These are phyloP conservation scores for Botrytis sinoallii DNA, from an alignment of 2,329 filamentous ascomycete genomes.

Conservation along the genomic window DNA sequence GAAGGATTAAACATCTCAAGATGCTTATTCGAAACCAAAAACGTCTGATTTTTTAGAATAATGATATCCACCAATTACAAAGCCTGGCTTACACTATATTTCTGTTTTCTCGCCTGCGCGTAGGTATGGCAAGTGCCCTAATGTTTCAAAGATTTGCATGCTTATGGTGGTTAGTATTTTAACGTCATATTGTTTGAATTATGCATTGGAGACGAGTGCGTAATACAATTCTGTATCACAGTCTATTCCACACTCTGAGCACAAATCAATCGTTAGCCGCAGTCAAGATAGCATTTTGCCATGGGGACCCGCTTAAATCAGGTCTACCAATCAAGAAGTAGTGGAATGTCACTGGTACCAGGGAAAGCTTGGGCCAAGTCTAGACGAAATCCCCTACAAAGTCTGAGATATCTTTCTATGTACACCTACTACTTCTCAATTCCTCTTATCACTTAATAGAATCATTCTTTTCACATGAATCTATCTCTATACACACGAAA, in stretches of 20 bases:
- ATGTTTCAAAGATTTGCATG: not conserved
- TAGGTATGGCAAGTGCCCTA: constrained; percentile 5
- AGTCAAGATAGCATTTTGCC: not conserved
- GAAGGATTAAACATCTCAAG: not conserved
- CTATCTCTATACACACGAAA: not conserved
- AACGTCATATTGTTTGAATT: not conserved
- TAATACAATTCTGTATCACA: not conserved
- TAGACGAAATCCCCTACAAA: not conserved
- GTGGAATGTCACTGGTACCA: not conserved
- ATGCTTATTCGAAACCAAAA: not conserved
- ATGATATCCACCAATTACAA: constrained; percentile 4
- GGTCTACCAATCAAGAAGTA: not conserved
- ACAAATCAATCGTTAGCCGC: not conserved
- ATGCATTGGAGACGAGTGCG: not conserved
- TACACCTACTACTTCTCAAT: not conserved
- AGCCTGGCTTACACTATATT: too few species aligned
- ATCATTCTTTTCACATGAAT: not conserved
- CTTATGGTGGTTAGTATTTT: not conserved
- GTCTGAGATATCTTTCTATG: not conserved
- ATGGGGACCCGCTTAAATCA: not conserved
- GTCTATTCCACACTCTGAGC: not conserved
- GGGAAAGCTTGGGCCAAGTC: not conserved
- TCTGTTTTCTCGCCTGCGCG: not conserved
- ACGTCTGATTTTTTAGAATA: not conserved
- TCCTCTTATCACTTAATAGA: not conserved